Percentiles rank a stretch among this genome's conserved stretches.
Conservation (phyloP, 2,329 filamentous ascomycete genomes). For the Colletotrichum lindemuthianum region DNA sequence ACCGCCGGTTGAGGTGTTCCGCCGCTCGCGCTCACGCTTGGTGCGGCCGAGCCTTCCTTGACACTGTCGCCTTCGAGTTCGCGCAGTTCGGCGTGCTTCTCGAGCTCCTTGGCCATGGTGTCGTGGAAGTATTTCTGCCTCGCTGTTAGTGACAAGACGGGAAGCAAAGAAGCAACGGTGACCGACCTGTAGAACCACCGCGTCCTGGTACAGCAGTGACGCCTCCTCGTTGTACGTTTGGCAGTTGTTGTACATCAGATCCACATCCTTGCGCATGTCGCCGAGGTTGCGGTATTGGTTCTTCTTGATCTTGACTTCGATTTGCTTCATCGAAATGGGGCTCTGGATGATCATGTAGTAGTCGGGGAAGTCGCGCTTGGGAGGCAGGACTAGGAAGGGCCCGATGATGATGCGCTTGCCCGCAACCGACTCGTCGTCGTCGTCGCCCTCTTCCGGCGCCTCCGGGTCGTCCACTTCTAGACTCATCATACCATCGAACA, state of each 20-base stretch:
- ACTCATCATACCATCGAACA: conserved; percentile 84
- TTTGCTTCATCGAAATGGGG: conserved; percentile 96
- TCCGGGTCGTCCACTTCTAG: conserved; percentile 81
- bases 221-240: conserved; percentile 97
- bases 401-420: conserved; percentile 86
- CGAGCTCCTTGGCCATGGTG: conserved; percentile 63
- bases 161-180: no score
- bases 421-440: conserved; percentile 67
- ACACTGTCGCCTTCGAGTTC: conserved; percentile 60
- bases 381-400: conserved; percentile 91
- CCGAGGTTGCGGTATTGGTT: conserved; percentile 87
- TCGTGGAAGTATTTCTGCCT: conserved; percentile 65
- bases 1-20: conserved; percentile 72
- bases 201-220: conserved; percentile 91
- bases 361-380: conserved; percentile 89
- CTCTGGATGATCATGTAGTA: conserved; percentile 94
- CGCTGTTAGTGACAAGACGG: conserved; percentile 46
- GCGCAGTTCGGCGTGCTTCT: conserved; percentile 63
- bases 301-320: conserved; percentile 94
- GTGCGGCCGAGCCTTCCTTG: conserved; percentile 56
- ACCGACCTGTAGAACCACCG: conserved; percentile 87
- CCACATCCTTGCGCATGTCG: conserved; percentile 85
- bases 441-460: conserved; percentile 65
- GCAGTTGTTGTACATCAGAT: conserved; percentile 88
- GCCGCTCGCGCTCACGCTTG: conserved; percentile 60